Evolutionary conservation across 352 stramenopile genomes (phyloP).

Genomic region (Phytophthora sp.): DNA sequence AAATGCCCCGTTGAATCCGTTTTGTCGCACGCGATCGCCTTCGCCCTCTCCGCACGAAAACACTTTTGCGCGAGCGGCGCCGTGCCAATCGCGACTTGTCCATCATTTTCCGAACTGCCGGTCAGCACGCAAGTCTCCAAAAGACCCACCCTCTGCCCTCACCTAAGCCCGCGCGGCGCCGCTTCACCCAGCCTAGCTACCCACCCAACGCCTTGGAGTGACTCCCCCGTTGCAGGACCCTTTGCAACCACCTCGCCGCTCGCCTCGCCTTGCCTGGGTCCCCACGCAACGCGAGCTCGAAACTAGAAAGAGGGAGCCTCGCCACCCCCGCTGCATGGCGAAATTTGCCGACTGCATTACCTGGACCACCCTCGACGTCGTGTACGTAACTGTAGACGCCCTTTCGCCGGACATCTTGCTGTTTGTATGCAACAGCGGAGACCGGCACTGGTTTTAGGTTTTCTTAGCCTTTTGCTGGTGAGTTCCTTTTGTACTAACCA

Average conservation of each 20-base stretch:
- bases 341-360: slow-evolving; percentile 52
- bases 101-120: slow-evolving; percentile 33
- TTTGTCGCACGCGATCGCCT: neutral
- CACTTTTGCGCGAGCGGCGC: slow-evolving; percentile 1
- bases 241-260: slow-evolving; percentile 22
- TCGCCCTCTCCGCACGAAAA: neutral
- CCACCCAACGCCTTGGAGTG: slow-evolving; percentile 45
- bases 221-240: slow-evolving; percentile 33
- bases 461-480: neutral
- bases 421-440: slow-evolving; percentile 14
- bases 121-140: slow-evolving; percentile 21
- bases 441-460: slow-evolving; percentile 3
- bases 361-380: slow-evolving; percentile 50
- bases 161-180: slow-evolving; percentile 6
- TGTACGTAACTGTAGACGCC: slow-evolving; percentile 23
- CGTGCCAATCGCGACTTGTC: slow-evolving; percentile 17
- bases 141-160: slow-evolving; percentile 6
- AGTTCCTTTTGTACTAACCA: too few species aligned
- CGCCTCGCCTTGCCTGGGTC: slow-evolving; percentile 27
- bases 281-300: slow-evolving; percentile 23
- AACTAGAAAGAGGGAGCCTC: slow-evolving; percentile 28
- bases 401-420: neutral
- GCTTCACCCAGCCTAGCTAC: slow-evolving; percentile 23
- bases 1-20: neutral
- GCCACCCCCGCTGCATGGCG: slow-evolving; percentile 41